Conservation (phyloP, 257 asterid genomes). For the Lycium ferocissimum region DNA sequence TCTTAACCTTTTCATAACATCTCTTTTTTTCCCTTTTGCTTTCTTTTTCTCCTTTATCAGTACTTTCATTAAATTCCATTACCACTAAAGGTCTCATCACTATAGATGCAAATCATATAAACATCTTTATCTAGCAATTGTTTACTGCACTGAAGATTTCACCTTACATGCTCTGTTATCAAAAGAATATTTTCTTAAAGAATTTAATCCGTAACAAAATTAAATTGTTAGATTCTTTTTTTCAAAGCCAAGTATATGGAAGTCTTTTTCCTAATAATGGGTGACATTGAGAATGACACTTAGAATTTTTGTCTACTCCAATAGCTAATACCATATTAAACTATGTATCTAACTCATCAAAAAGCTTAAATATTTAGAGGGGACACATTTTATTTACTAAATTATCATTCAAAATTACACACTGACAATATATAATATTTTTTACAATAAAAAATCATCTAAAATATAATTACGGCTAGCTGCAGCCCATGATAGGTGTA, state of each 20-base stretch:
- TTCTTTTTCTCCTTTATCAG: constrained; percentile 41
- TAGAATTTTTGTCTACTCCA: not conserved
- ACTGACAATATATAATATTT: no score
- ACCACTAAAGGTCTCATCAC: constrained; percentile 5
- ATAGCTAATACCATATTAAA: not conserved
- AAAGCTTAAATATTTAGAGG: no score
- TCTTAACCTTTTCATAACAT: constrained; percentile 50
- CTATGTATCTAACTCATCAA: not conserved
- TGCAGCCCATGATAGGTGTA: not conserved
- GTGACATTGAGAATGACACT: not conserved
- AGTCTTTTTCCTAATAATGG: not conserved
- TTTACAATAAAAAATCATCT: no score
- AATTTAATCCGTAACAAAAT: no score
- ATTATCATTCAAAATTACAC: no score
- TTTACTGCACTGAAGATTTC: not conserved
- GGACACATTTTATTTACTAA: no score
- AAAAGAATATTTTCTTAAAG: no score
- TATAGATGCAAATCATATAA: not conserved
- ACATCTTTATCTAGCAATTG: constrained; percentile 14
- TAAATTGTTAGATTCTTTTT: not conserved
- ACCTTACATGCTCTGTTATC: not conserved
- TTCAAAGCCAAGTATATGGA: not conserved
- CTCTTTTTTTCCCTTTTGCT: constrained; percentile 36
- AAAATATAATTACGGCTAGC: not conserved
- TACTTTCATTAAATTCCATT: constrained; percentile 37